Percentiles rank a stretch among this genome's conserved stretches.
phyloP scores from a whole-genome alignment of 805 yeast genomes.

The Yarrowia sp. region DNA sequence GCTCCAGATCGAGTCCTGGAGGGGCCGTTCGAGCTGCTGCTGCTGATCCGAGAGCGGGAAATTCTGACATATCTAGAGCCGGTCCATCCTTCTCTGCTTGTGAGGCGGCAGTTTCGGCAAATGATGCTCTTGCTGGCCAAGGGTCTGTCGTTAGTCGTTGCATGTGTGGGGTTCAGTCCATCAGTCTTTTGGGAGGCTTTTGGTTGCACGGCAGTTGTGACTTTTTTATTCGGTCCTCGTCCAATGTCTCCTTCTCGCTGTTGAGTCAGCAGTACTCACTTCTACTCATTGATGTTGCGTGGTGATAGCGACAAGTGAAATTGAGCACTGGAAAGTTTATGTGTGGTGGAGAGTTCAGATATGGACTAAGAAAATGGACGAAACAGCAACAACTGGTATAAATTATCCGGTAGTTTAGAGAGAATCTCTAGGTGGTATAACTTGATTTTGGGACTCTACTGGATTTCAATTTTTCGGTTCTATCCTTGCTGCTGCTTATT shows the following conservation, averaged over 20 bases:
- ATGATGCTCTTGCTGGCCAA: slow-evolving; percentile 24
- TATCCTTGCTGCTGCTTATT: not conserved
- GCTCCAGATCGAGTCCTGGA: slow-evolving; percentile 24
- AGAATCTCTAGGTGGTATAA: not conserved
- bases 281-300: slow-evolving; percentile 23
- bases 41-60: slow-evolving; percentile 33
- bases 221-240: not conserved
- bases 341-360: not conserved
- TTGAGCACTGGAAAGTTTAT: slow-evolving; percentile 7
- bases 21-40: not conserved
- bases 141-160: slow-evolving; percentile 17
- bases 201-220: not conserved
- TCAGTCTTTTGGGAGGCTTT: not conserved
- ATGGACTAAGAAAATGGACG: not conserved
- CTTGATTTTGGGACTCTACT: not conserved
- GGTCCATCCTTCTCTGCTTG: slow-evolving; percentile 21
- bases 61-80: slow-evolving; percentile 31
- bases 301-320: slow-evolving; percentile 15
- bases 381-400: not conserved
- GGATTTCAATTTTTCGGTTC: not conserved
- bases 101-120: slow-evolving; percentile 17
- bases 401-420: not conserved
- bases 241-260: not conserved
- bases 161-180: not conserved
- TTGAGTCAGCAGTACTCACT: slow-evolving; percentile 2